Conservation (phyloP, 1,284 basidiomycete genomes). For the Ustanciosporium gigantosporum region DNA sequence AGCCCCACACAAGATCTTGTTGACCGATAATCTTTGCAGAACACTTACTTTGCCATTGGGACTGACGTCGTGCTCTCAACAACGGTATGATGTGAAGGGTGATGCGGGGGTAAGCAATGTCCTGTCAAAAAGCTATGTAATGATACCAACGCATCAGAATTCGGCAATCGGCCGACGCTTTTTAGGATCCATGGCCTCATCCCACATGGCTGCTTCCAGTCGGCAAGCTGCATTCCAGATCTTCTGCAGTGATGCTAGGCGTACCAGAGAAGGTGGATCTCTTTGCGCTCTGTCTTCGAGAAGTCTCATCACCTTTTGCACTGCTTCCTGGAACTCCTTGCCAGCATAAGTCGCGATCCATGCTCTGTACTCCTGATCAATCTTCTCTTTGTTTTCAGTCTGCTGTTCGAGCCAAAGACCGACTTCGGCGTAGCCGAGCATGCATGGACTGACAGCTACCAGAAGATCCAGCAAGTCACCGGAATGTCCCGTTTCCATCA, state of each 20-base stretch:
- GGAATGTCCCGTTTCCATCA: conserved; percentile 46
- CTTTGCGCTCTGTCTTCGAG: conserved; percentile 57
- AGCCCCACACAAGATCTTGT: too few species aligned
- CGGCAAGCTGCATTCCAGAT: conserved; percentile 77
- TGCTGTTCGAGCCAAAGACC: conserved; percentile 68
- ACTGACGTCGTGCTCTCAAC: too few species aligned
- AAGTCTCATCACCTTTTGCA: conserved; percentile 72
- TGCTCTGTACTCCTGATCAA: conserved; percentile 43
- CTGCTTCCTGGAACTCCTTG: conserved; percentile 72
- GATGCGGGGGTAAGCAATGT: too few species aligned
- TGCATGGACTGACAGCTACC: conserved; percentile 81
- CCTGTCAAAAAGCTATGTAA: too few species aligned
- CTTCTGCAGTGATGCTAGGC: conserved; percentile 71
- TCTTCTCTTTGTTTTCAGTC: neutral
- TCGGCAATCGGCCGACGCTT: too few species aligned
- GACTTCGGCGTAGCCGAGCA: conserved; percentile 92
- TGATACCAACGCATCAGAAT: too few species aligned
- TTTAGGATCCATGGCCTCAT: conserved; percentile 74
- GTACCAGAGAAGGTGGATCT: conserved; percentile 70
- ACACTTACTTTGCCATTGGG: too few species aligned
- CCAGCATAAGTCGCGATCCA: conserved; percentile 87
- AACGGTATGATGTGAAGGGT: too few species aligned
- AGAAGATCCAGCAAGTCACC: conserved; percentile 75
- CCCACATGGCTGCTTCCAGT: conserved; percentile 88
- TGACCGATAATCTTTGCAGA: too few species aligned